Evolutionary conservation across 257 asterid genomes (phyloP).

Genomic region (Orobanche coerulescens): DNA sequence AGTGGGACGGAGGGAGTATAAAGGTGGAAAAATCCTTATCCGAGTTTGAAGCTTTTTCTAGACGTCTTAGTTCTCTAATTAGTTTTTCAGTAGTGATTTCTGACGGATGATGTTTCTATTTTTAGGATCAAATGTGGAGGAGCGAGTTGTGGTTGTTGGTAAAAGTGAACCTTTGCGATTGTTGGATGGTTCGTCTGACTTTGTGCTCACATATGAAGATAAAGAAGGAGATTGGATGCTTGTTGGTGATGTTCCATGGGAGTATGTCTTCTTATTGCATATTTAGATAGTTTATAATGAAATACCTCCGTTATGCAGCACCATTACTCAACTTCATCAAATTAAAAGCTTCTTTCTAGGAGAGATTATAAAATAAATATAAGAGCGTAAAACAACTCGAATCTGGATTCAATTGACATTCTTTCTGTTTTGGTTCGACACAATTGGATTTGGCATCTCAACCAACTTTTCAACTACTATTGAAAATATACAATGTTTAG

Average conservation of each 20-base stretch:
- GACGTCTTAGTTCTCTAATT: background rate
- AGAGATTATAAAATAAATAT: background rate
- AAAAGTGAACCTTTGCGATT: slow-evolving; percentile 30
- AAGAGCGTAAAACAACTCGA: background rate
- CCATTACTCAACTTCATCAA: background rate
- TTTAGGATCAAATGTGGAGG: slow-evolving; percentile 39
- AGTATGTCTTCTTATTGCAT: slow-evolving; percentile 35
- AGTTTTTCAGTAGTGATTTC: background rate
- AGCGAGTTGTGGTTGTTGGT: slow-evolving; percentile 25
- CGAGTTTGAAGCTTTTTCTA: background rate
- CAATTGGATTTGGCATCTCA: background rate
- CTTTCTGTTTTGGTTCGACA: background rate
- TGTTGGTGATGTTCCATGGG: slow-evolving; percentile 89
- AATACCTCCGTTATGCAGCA: background rate
- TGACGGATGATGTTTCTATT: background rate
- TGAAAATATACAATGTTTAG: background rate
- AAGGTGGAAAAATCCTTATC: background rate
- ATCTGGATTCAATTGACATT: background rate
- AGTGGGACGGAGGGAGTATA: no score
- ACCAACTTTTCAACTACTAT: background rate
- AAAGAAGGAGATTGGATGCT: slow-evolving; percentile 88
- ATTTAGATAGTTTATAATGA: background rate
- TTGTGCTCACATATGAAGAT: slow-evolving; percentile 73
- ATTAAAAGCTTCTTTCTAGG: background rate
- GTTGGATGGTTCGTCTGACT: slow-evolving; percentile 54